phyloP scores from a whole-genome alignment of 768 basidiomycete genomes.

The Suillus ampliporus region DNA sequence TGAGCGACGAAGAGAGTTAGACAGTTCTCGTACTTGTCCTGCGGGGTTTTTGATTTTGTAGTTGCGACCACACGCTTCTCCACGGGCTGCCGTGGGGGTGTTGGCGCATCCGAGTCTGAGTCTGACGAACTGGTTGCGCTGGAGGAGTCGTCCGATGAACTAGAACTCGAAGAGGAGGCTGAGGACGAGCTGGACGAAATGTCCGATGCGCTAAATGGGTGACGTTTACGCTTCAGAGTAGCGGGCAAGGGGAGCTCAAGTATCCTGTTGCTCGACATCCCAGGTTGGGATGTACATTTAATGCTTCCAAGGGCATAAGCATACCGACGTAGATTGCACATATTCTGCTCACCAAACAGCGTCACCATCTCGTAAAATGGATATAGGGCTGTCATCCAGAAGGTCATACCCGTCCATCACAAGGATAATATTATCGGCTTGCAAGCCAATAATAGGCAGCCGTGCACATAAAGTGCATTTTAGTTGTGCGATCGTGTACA shows the following conservation, averaged over 20 bases:
- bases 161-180: constrained; percentile 21
- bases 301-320: background rate
- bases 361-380: constrained; percentile 34
- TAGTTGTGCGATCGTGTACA: constrained; percentile 18
- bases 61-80: constrained; percentile 4
- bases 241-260: background rate
- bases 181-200: constrained; percentile 25
- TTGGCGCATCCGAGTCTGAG: constrained; percentile 22
- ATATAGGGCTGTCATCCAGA: constrained; percentile 32
- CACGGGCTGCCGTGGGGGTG: constrained; percentile 20
- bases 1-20: background rate
- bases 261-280: background rate
- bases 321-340: background rate
- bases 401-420: constrained; percentile 36
- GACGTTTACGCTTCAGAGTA: constrained; percentile 35
- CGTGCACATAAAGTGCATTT: constrained; percentile 26
- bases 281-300: background rate
- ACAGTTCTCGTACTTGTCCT: constrained; percentile 7
- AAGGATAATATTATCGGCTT: constrained; percentile 11
- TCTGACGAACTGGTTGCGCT: constrained; percentile 14
- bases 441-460: constrained; percentile 8
- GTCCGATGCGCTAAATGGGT: constrained; percentile 16
- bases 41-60: constrained; percentile 12
- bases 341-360: constrained; percentile 28
- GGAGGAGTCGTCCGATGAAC: constrained; percentile 24